phyloP scores from a whole-genome alignment of 192 early-diverging fungal species.

The Umbelopsis sp. region DNA sequence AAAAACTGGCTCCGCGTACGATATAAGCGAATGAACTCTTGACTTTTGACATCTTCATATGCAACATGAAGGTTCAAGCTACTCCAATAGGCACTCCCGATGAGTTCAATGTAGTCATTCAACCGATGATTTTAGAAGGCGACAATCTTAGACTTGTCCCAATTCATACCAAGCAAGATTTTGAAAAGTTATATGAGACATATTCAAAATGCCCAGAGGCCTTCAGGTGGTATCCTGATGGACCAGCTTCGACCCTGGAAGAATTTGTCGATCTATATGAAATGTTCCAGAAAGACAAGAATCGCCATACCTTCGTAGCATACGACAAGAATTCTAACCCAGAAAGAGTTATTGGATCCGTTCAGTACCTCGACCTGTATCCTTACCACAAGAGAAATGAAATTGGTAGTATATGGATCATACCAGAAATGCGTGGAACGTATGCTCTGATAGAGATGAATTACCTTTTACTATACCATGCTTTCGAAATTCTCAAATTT shows the following conservation, averaged over 20 bases:
- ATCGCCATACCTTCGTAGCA: neutral
- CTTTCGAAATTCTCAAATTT: neutral
- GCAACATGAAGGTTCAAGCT: neutral
- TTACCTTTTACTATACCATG: neutral
- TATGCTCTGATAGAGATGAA: slow-evolving; percentile 17
- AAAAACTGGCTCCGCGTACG: too few species aligned
- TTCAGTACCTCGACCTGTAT: neutral
- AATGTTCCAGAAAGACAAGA: neutral
- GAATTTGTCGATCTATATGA: neutral
- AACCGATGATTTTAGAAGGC: neutral
- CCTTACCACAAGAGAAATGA: slow-evolving; percentile 17
- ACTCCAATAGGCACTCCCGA: neutral
- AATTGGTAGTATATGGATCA: slow-evolving; percentile 25
- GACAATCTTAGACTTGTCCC: neutral
- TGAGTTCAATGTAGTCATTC: neutral
- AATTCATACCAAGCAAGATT: neutral
- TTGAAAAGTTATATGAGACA: neutral
- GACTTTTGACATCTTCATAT: too few species aligned
- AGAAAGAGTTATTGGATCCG: neutral
- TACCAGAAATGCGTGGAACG: slow-evolving; percentile 8
- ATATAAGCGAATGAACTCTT: too few species aligned
- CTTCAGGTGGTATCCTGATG: neutral
- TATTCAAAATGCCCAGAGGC: neutral
- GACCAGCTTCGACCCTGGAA: neutral
- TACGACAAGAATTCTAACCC: slow-evolving; percentile 1